Evolutionary conservation across 2,329 filamentous ascomycete species (phyloP).

Genomic region (Calonectria henricotiae): DNA sequence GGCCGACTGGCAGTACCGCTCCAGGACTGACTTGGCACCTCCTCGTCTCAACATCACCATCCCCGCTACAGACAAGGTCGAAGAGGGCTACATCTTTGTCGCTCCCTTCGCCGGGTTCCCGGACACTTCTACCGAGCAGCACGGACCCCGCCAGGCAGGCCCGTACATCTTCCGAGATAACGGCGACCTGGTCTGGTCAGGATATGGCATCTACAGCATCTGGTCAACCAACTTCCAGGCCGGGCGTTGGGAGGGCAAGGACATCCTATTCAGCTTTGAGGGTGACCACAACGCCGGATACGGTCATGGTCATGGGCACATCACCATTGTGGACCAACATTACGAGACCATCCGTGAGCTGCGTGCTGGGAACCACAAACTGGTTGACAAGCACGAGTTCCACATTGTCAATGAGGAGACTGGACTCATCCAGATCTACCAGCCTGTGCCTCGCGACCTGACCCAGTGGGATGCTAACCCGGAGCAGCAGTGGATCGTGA

Average conservation of each 20-base stretch:
- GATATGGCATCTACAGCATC: conserved; percentile 68
- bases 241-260: conserved; percentile 66
- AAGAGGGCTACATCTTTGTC: conserved; percentile 64
- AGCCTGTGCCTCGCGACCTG: conserved; percentile 66
- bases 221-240: conserved; percentile 71
- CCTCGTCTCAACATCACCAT: conserved; percentile 63
- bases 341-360: conserved; percentile 72
- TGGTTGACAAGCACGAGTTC: conserved; percentile 72
- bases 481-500: conserved; percentile 71
- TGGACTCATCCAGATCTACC: conserved; percentile 69
- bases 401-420: conserved; percentile 69
- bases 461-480: conserved; percentile 63
- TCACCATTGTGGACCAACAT: conserved; percentile 68
- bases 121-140: conserved; percentile 58
- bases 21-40: conserved; percentile 54
- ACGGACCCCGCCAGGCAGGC: conserved; percentile 67
- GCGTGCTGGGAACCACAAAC: conserved; percentile 66
- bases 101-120: conserved; percentile 59
- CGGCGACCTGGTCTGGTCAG: conserved; percentile 73
- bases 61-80: conserved; percentile 59
- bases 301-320: conserved; percentile 71
- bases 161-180: conserved; percentile 72
- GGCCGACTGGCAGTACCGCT: conserved; percentile 37
- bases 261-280: conserved; percentile 70
- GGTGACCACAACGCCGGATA: conserved; percentile 68